Evolutionary conservation across 1,284 basidiomycete species (phyloP), one percentile per base, ranked within the genome.

Genomic region (Ganoderma lingzhi): DNA sequence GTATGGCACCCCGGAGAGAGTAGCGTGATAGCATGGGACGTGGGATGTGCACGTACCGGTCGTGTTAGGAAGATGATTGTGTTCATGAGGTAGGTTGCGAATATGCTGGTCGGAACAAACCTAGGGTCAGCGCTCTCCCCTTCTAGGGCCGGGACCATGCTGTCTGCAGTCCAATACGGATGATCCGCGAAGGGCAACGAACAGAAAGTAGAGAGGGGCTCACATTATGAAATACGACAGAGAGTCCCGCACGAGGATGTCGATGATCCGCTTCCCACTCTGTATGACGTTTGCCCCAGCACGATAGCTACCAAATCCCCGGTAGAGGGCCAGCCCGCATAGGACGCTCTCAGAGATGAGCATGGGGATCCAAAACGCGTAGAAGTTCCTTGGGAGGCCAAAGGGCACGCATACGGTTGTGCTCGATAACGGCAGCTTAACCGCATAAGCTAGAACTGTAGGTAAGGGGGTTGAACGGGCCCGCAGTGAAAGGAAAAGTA

Each of bases 301-400:
- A 37, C 70, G 76, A 72, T 84, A 85, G 2, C 83, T 83, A 66
- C 83, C 81, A 67, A 86, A 82, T 1, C 86, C 88, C 45, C 84
- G 82, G 63, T 81, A 78, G 23, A 88, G 74, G 1, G 87, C 88
- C 62, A 90, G 78, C 2, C 71, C 75, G 69, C 87, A 89, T 0
- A 89, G 79, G 0, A 89, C 75, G 66, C 78, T 83, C 73, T 89
- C 88, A 42, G 86, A 88, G 1, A 79, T 75, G 15, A 90, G 79
- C 69, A 88, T 83, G 0, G 88, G 88, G 56, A 89, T 83, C 88
- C 88, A 90, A 76, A 87, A 89, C 19, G 82, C 78, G 71, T 83
- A 89, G 75, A 88, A 87, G 55, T 82, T 78, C 6, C 69, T 58
- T 5, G 84, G 80, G 1, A 87, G 73, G 30, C 78, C 75, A 10